Base-by-base conservation (phyloP, 768 basidiomycete genomes). In the Leucogyrophana mollusca region DNA sequence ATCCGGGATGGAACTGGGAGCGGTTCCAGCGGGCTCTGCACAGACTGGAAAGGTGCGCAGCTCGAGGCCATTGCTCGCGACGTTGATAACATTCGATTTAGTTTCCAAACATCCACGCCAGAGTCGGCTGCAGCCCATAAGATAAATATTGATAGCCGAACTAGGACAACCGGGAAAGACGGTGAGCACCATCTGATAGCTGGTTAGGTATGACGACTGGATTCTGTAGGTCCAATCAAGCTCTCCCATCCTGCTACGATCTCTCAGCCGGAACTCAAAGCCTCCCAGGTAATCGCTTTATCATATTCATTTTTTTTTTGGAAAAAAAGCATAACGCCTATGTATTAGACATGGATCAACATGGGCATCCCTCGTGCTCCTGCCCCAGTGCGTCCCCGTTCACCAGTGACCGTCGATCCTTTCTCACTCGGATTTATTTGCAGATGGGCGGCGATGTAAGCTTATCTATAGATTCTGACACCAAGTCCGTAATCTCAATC, bases 1-100 rank as follows among this genome's bases (percentile, higher is more conserved):
- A 80, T 46, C 65, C 67, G 1, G 78, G 78, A 4, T 82, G 79
- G 78, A 78, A 77, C 51, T 80, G 74, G 75, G 55, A 64, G 0
- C 65, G 70, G 16, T 73, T 67, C 43, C 43, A 60, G 7, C 67
- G 70, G 38, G 73, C 73, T 48, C 66, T 63, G 4, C 61, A 60
- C 47, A 69, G 64, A 42, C 55, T 63, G 7, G 70, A 72, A 52
- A 71, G 54, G 74, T 76, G 22, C 20, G 64, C 38, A 2, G 18
- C 16, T 11, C 16, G 8, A 14, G 4, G 11, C 10, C 32, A 18
- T 21, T 33, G 14, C 4, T 11, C 20, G 25, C 13, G 4, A 3
- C 20, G 4, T 18, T 45, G 24, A 16, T 24, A 25, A 45, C 4
- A 6, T 18, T 4, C 7, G 21, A 2, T 17, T n/a, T 33, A 9